phyloP scores from a whole-genome alignment of 345 rosid species.

The Syzygium oleosum region DNA sequence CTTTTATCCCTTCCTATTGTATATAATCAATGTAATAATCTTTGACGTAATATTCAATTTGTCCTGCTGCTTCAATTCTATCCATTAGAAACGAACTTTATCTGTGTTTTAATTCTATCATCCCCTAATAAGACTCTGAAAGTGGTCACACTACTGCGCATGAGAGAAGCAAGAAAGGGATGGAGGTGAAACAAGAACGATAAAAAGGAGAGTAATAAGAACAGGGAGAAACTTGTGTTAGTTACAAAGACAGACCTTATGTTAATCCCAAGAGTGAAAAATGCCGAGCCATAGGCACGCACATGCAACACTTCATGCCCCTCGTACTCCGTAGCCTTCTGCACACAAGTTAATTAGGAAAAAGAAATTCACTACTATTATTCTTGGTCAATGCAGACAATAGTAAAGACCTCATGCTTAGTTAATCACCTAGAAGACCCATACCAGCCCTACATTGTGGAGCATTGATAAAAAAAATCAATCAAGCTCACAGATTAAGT shows the following conservation, averaged over 20 bases:
- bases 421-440: background rate
- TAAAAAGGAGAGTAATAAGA: background rate
- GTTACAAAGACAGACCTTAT: constrained; percentile 45
- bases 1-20: background rate
- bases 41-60: background rate
- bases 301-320: constrained; percentile 71
- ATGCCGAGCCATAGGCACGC: constrained; percentile 90
- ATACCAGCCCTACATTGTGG: background rate
- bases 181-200: background rate
- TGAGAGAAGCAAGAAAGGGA: background rate
- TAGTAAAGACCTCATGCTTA: background rate
- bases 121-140: background rate
- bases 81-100: background rate
- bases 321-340: constrained; percentile 47
- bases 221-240: background rate
- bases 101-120: background rate
- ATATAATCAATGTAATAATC: background rate
- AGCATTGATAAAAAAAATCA: background rate
- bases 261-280: constrained; percentile 82
- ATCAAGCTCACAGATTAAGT: background rate
- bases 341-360: constrained; percentile 7
- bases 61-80: background rate
- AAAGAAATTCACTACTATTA: background rate
- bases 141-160: background rate
- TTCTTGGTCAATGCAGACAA: background rate